These are phyloP conservation scores for Taxillus chinensis DNA, from an alignment of 164 flowering plant genomes.

Conservation along the genomic window DNA sequence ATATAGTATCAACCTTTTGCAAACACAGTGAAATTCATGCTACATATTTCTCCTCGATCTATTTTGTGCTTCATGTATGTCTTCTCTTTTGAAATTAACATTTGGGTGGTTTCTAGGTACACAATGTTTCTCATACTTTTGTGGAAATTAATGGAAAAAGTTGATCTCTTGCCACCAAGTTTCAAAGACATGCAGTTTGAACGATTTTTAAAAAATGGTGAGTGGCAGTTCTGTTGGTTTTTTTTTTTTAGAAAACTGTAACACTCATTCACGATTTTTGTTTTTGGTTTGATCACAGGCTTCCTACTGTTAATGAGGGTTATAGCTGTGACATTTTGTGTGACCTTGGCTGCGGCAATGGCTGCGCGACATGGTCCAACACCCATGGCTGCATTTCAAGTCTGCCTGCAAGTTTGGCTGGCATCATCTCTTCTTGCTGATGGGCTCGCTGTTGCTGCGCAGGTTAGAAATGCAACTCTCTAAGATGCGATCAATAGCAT, in stretches of 20 bases:
- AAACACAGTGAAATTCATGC: background rate
- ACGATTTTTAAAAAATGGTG: conserved; percentile 2
- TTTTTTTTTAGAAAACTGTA: background rate
- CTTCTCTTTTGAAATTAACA: too few species aligned
- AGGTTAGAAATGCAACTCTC: conserved; percentile 28
- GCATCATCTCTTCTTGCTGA: conserved; percentile 84
- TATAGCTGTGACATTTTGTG: conserved; percentile 81
- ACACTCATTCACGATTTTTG: background rate
- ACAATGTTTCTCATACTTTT: background rate
- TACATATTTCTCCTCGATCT: background rate
- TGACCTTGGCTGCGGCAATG: conserved; percentile 82
- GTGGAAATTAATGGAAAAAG: background rate
- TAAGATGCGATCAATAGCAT: background rate
- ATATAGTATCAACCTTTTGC: background rate
- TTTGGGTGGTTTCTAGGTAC: background rate
- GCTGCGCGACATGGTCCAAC: conserved; percentile 79
- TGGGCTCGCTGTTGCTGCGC: conserved; percentile 83
- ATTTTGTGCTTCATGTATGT: background rate
- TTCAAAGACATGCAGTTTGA: background rate
- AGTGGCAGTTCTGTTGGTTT: background rate
- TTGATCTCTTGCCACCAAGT: background rate
- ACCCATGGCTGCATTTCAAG: conserved; percentile 94
- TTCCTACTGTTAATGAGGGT: conserved; percentile 55
- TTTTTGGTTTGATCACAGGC: conserved; percentile 33
- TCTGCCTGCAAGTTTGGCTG: conserved; percentile 89